Conservation (phyloP, 768 basidiomycete species). For the Sutorius australiensis region DNA sequence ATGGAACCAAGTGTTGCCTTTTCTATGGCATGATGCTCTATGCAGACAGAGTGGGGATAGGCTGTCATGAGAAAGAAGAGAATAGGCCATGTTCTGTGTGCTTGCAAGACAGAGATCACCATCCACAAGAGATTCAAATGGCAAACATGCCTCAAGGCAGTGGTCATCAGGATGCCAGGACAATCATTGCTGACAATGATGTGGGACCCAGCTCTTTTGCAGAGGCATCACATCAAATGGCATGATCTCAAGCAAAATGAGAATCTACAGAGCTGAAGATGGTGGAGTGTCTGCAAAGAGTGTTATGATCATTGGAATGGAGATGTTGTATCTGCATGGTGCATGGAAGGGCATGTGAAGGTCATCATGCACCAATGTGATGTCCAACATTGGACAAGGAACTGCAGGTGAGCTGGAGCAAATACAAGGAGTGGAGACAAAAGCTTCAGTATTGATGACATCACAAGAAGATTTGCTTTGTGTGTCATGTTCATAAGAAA, state of each 20-base stretch:
- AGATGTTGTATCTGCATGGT: background rate
- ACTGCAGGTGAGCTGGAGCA: background rate
- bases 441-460: background rate
- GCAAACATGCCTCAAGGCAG: background rate
- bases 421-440: constrained; percentile 1
- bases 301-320: background rate
- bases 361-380: background rate
- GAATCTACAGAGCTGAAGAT: background rate
- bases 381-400: background rate
- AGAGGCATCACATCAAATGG: background rate
- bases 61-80: background rate
- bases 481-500: constrained; percentile 9
- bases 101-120: background rate
- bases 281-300: background rate
- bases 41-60: background rate
- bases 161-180: no score
- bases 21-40: background rate
- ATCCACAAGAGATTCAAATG: background rate
- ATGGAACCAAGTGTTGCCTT: constrained; percentile 4
- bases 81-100: constrained; percentile 1
- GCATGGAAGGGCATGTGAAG: accelerated
- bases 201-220: background rate
- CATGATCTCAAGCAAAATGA: background rate
- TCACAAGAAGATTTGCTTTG: constrained; percentile 10
- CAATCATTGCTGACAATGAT: no score